phyloP scores from a whole-genome alignment of 768 basidiomycete species.

The Suillus paluster region DNA sequence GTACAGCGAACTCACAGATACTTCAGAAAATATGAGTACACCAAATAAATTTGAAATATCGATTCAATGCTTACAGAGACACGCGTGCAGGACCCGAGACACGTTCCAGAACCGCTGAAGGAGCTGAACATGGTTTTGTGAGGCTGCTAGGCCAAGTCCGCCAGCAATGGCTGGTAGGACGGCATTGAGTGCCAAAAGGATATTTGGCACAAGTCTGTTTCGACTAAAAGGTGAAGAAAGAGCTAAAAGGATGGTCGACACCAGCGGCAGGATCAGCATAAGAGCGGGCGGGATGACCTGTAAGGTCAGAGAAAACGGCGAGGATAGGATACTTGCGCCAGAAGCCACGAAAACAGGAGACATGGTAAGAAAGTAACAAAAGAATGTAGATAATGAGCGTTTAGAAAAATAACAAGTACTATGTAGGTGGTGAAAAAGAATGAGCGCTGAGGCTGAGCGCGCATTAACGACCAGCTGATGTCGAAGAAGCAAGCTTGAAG shows the following conservation, averaged over 20 bases:
- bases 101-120: conserved; percentile 21
- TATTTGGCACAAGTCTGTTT: conserved; percentile 13
- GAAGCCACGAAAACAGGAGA: neutral
- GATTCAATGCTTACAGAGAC: conserved; percentile 20
- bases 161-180: conserved; percentile 28
- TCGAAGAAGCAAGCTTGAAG: neutral
- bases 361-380: neutral
- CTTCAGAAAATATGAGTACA: conserved; percentile 15
- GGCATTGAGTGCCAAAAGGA: conserved; percentile 23
- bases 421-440: neutral
- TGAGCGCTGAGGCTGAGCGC: neutral
- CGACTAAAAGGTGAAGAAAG: conserved; percentile 15
- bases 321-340: neutral
- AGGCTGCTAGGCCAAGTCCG: conserved; percentile 23
- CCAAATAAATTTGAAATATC: neutral
- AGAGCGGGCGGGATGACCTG: conserved; percentile 27
- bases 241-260: conserved; percentile 20
- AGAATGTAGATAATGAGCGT: conserved; percentile 8
- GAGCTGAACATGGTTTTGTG: conserved; percentile 12
- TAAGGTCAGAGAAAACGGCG: neutral
- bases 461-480: neutral
- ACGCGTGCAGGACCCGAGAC: conserved; percentile 23
- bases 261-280: conserved; percentile 26
- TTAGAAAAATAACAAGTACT: neutral
- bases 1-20: conserved; percentile 31